Evolutionary conservation across 1,139 yeast genomes (phyloP), one percentile per base, ranked within the genome.

Genomic region (Kodamaea sp.): DNA sequence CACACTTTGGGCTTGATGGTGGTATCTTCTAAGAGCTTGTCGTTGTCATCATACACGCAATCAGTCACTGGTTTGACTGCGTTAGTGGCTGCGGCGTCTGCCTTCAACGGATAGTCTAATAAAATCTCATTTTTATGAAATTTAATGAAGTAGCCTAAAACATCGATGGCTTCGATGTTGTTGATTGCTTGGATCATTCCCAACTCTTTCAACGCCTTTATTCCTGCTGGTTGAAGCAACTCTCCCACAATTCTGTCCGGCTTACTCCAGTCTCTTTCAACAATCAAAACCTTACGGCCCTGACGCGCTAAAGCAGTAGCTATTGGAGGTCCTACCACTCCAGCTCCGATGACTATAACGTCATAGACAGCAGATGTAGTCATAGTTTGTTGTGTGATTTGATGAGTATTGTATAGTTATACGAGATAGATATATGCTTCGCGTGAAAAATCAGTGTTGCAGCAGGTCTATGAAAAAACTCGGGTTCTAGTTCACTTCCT

Each of bases 221-320:
- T 67, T 10, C 98, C 98, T 18, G 89, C 92, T 4, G 99, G 99
- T 60, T 92, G 99, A 73, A 92, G 73, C 51, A 92, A 73, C 59
- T 92, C 99, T 26, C 99, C 99, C 24, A 92, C 98, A 39, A 92
- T 92, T 48, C 98, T 76, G 59, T 92, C 97, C 1, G 98, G 98
- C 57, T 80, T 85, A 16, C 78, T 61, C 85, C 96, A 84, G 56
- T 88, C 96, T 46, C 97, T 75, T 59, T 92, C 99, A 19, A 83
- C 66, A 25, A 84, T 78, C 37, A 84, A 59, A 13, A 84, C 92
- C 34, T 73, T 71, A 49, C 96, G 73, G 24, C 97, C 97, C 53
- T 87, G 95, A 49, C 94, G 75, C 2, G 96, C 97, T 39, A 92
- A 65, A 3, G 88, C 89, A 0, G 90, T 84, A 29, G 97, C 97